A percentile compares a stretch with the other conserved stretches of the same genome.
Evolutionary conservation across 441 rosid species (phyloP).

Genomic region (Gossypium laxum): DNA sequence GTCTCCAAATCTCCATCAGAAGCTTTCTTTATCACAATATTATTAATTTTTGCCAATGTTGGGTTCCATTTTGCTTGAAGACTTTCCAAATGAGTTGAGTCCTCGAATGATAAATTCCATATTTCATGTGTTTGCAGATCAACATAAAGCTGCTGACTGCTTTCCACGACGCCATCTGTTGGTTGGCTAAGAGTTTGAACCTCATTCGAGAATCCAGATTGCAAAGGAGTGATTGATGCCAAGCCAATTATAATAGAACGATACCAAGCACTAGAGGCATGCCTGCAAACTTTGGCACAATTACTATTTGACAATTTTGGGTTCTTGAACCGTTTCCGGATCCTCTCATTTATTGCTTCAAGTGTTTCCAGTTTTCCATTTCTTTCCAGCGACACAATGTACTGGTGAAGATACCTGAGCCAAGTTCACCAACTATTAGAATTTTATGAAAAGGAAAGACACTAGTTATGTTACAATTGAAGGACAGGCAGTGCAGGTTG

Average conservation of each 20-base stretch:
- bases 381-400: conserved; percentile 52
- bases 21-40: conserved; percentile 47
- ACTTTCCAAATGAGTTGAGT: conserved; percentile 37
- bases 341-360: conserved; percentile 79
- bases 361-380: conserved; percentile 68
- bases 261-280: conserved; percentile 92
- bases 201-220: conserved; percentile 38
- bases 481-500: not conserved
- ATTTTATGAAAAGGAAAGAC: not conserved
- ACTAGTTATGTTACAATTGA: not conserved
- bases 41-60: conserved; percentile 56
- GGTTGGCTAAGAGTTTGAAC: conserved; percentile 30
- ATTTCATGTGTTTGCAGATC: conserved; percentile 62
- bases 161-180: conserved; percentile 37
- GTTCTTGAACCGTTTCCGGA: conserved; percentile 87
- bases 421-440: conserved; percentile 15
- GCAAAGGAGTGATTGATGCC: conserved; percentile 66
- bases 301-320: conserved; percentile 72
- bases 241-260: conserved; percentile 63
- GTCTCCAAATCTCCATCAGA: conserved; percentile 54
- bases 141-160: conserved; percentile 52
- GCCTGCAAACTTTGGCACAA: conserved; percentile 78
- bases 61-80: conserved; percentile 69
- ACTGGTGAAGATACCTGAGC: conserved; percentile 65
- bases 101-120: conserved; percentile 65